A percentile compares a stretch with the other conserved stretches of the same genome.
These are phyloP conservation scores for Arachis monticola DNA, from an alignment of 331 rosid genomes.

Conservation along the genomic window DNA sequence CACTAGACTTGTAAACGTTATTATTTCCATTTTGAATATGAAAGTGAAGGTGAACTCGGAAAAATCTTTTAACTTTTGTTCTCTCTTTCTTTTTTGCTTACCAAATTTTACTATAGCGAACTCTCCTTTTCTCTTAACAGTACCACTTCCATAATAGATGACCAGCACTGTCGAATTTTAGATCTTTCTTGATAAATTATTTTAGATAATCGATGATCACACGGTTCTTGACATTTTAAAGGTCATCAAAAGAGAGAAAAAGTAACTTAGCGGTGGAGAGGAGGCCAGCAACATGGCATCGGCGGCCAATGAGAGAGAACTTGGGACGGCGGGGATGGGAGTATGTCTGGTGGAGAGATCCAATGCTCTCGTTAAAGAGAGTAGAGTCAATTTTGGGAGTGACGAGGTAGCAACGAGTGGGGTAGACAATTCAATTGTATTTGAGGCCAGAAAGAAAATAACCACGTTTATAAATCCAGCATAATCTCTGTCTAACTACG, in stretches of 20 bases:
- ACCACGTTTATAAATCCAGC: too few species aligned
- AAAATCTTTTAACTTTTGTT: slow-evolving; percentile 63
- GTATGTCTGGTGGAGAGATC: slow-evolving; percentile 83
- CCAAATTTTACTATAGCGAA: slow-evolving; percentile 11
- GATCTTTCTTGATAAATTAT: slow-evolving; percentile 60
- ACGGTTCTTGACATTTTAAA: slow-evolving; percentile 55
- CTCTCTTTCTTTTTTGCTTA: slow-evolving; percentile 69
- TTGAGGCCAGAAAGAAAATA: too few species aligned
- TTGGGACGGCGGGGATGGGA: slow-evolving; percentile 55
- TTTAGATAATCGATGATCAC: slow-evolving; percentile 67
- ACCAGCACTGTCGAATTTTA: slow-evolving; percentile 55
- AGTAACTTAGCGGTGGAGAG: slow-evolving; percentile 51
- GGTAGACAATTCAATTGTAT: slow-evolving; percentile 2
- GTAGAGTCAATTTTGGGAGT: slow-evolving; percentile 71
- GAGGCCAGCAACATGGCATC: slow-evolving; percentile 61
- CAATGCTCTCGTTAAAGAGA: slow-evolving; percentile 74
- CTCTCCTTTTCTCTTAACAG: slow-evolving; percentile 8
- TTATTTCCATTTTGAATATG: fast-evolving
- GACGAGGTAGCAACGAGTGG: slow-evolving; percentile 46
- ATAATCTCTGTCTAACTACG: too few species aligned
- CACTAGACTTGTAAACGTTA: too few species aligned
- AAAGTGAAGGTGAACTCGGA: too few species aligned
- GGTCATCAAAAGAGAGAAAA: slow-evolving; percentile 44
- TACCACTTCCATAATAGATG: not conserved
- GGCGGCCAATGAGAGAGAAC: slow-evolving; percentile 54